Conservation (phyloP, 768 basidiomycete species). For the Suillus americanus region DNA sequence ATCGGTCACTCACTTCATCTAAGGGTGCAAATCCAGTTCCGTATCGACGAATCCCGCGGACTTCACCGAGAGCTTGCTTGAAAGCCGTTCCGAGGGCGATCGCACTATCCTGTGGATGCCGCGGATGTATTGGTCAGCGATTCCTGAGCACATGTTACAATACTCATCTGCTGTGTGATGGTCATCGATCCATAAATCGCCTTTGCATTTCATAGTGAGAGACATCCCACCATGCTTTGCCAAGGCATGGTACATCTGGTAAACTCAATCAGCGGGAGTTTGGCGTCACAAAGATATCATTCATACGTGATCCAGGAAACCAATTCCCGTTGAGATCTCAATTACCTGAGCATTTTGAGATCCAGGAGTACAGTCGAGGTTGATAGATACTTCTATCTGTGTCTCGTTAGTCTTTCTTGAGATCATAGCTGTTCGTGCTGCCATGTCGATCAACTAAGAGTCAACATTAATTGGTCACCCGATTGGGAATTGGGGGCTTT, state of each 20-base stretch:
- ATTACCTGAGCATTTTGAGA: constrained; percentile 68
- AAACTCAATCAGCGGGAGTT: constrained; percentile 6
- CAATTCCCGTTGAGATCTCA: constrained; percentile 89
- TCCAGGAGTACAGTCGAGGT: constrained; percentile 78
- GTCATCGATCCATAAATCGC: constrained; percentile 97
- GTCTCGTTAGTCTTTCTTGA: constrained; percentile 92
- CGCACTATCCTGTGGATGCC: constrained; percentile 74
- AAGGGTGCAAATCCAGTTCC: constrained; percentile 96
- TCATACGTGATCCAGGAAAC: constrained; percentile 96
- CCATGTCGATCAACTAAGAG: constrained; percentile 24
- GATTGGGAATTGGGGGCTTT: constrained; percentile 2
- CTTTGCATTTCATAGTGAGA: constrained; percentile 85
- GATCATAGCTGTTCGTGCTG: constrained; percentile 62
- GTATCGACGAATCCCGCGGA: constrained; percentile 91
- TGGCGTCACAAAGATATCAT: neutral
- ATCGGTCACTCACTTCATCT: constrained; percentile 71
- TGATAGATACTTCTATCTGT: constrained; percentile 75
- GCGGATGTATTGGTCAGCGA: constrained; percentile 7
- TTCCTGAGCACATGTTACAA: constrained; percentile 4
- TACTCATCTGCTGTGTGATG: constrained; percentile 98
- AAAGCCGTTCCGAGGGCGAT: constrained; percentile 88
- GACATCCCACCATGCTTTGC: constrained; percentile 98
- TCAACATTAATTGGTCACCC: neutral
- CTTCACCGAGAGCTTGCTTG: constrained; percentile 92
- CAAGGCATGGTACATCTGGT: constrained; percentile 94